A percentile compares a stretch with the other conserved stretches of the same genome.
Evolutionary conservation across 352 stramenopile genomes (phyloP).

Genomic region (Phytophthora pseudosyringae): DNA sequence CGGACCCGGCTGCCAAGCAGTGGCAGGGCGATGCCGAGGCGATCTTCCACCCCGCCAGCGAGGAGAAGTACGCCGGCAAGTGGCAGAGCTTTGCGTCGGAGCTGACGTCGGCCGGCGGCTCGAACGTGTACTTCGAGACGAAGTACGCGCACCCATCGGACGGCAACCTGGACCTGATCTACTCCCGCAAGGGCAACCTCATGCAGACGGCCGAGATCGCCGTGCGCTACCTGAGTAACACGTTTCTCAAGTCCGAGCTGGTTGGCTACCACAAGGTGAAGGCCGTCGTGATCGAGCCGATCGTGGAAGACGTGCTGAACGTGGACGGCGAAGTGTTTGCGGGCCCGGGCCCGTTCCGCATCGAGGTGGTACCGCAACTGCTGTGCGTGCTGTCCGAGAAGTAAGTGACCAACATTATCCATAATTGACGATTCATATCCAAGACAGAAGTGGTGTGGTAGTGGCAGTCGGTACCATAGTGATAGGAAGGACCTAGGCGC

Average conservation of each 20-base stretch:
- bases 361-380: constrained; percentile 76
- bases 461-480: constrained; percentile 23
- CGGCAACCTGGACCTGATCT: constrained; percentile 83
- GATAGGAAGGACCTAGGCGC: constrained; percentile 9
- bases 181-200: constrained; percentile 60
- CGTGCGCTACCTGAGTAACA: constrained; percentile 58
- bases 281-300: constrained; percentile 74
- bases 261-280: constrained; percentile 84
- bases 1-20: constrained; percentile 44
- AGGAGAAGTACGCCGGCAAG: constrained; percentile 60
- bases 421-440: constrained; percentile 32
- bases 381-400: constrained; percentile 82
- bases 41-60: constrained; percentile 66
- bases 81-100: constrained; percentile 60
- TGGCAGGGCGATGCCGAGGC: constrained; percentile 67
- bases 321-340: constrained; percentile 80
- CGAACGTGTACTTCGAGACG: constrained; percentile 85
- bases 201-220: constrained; percentile 55
- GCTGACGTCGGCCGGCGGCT: constrained; percentile 66
- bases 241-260: constrained; percentile 63
- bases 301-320: constrained; percentile 69
- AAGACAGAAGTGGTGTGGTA: constrained; percentile 26
- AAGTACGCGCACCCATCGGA: constrained; percentile 82
- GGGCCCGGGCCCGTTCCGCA: constrained; percentile 65
- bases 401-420: constrained; percentile 41